Evolutionary conservation across 2,329 filamentous ascomycete species (phyloP), one percentile per base, ranked within the genome.

Genomic region (Graphiopsis chlorocephala): DNA sequence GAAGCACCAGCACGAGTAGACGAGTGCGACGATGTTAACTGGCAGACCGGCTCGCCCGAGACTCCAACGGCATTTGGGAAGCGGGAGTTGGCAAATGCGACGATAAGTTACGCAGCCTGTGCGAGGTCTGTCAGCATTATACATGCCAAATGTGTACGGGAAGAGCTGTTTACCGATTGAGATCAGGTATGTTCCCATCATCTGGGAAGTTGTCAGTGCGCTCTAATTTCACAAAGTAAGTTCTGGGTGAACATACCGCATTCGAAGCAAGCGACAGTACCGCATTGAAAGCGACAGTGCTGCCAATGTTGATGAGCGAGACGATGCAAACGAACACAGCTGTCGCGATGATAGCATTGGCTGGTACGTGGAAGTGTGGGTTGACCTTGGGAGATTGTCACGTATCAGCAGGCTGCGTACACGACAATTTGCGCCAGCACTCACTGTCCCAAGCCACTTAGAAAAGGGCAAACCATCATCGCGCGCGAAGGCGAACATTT

Each of bases 101-200:
- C 75, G 76, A 61, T 74, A 72, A 35, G 78, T 71, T 3, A 80
- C 68, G 60, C 75, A 76, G 42, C 60, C 60, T 62, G 23, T 4
- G 28, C 5, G n/a, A 4, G 10, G 11, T 17, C 15, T 31, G 31
- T 50, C 14, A 62, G 55, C n/a, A 7, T 8, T 2, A 17, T 2
- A 17, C 23, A 31, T 14, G 6, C 10, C 2, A 28, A 38, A 20
- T 14, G 8, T 28, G 5, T 25, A 2, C 1, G 4, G 20, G 8
- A 14, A 17, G 15, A 10, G 15, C 14, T 14, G 31, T 35, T 7
- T 55, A 62, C 72, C 74, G 47, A 80, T 73, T 1, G 75, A 74
- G 35, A 77, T 65, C 23, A 79, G 75, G 66, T 80, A 80, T n/a
- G 80, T 75, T 1, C 73, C 73, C 67, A 83, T 75, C 23, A 79